A percentile compares a stretch with the other conserved stretches of the same genome.
phyloP scores from a whole-genome alignment of 164 flowering plant species.

The Vitis cinerea region DNA sequence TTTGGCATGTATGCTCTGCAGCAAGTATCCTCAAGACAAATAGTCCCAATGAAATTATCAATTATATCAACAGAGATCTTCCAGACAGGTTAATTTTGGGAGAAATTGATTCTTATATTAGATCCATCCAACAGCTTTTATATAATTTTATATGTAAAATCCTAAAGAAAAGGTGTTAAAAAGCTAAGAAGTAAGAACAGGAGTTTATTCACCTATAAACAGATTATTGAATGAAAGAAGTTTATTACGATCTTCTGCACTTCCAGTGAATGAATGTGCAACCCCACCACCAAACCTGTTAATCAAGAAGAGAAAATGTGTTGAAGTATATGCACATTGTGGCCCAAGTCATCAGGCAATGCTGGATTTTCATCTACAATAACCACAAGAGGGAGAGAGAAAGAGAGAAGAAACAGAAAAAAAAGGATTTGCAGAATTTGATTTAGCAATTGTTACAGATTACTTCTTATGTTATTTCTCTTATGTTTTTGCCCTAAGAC shows the following conservation, averaged over 20 bases:
- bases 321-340: neutral
- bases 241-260: constrained; percentile 74
- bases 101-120: too few relatives aligned
- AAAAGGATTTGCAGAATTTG: neutral
- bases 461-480: neutral
- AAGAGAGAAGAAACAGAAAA: neutral
- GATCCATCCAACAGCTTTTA: too few relatives aligned
- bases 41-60: too few relatives aligned
- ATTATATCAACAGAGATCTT: too few relatives aligned
- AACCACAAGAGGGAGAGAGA: neutral
- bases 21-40: too few relatives aligned
- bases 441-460: neutral
- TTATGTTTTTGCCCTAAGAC: neutral
- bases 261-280: constrained; percentile 93
- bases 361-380: neutral
- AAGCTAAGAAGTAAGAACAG: neutral
- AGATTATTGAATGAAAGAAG: constrained; percentile 69
- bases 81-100: too few relatives aligned
- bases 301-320: constrained; percentile 11
- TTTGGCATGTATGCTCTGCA: too few relatives aligned
- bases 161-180: neutral
- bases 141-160: neutral
- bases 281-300: constrained; percentile 78
- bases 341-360: too few relatives aligned
- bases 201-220: constrained; percentile 61